Evolutionary conservation across 2,329 filamentous ascomycete genomes (phyloP).

Genomic region (Stagonosporopsis chrysanthemi): DNA sequence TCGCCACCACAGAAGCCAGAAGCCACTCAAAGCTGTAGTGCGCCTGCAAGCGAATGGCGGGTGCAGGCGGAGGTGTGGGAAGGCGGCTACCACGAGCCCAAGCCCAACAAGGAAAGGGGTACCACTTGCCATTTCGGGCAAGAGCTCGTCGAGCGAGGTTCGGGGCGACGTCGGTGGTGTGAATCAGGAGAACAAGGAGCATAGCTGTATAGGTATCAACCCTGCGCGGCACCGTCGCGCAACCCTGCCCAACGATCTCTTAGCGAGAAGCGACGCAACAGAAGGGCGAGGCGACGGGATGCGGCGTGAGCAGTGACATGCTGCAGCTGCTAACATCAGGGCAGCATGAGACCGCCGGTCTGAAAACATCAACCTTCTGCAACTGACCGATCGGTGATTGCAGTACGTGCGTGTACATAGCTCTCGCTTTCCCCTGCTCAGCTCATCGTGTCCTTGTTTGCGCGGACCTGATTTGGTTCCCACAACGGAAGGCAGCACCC

Average conservation of each 20-base stretch:
- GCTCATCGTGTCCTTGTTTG: not conserved
- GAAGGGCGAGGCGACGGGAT: slow-evolving; percentile 16
- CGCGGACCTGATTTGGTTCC: slow-evolving; percentile 9
- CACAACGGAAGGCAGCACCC: slow-evolving; percentile 10
- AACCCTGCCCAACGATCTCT: slow-evolving; percentile 9
- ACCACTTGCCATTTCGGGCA: slow-evolving; percentile 15
- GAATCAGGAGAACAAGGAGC: slow-evolving; percentile 3
- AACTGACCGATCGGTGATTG: slow-evolving; percentile 1
- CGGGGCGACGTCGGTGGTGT: slow-evolving; percentile 15
- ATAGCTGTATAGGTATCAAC: not conserved
- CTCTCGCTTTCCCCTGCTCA: slow-evolving; percentile 10
- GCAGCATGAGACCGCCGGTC: not conserved
- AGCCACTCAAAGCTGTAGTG: slow-evolving; percentile 8
- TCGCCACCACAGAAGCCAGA: slow-evolving; percentile 3
- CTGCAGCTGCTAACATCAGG: not conserved
- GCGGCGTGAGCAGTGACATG: slow-evolving; percentile 2
- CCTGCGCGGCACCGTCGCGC: not conserved
- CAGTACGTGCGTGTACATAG: slow-evolving; percentile 1
- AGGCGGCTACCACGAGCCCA: slow-evolving; percentile 5
- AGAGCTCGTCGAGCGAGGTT: not conserved
- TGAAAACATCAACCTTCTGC: not conserved
- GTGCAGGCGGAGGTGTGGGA: not conserved
- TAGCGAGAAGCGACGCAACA: slow-evolving; percentile 1
- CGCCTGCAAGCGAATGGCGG: slow-evolving; percentile 8
- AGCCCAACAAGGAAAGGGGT: slow-evolving; percentile 9